Base-by-base conservation (phyloP, 1,139 yeast genomes). In the Wickerhamiella pararugosa region DNA sequence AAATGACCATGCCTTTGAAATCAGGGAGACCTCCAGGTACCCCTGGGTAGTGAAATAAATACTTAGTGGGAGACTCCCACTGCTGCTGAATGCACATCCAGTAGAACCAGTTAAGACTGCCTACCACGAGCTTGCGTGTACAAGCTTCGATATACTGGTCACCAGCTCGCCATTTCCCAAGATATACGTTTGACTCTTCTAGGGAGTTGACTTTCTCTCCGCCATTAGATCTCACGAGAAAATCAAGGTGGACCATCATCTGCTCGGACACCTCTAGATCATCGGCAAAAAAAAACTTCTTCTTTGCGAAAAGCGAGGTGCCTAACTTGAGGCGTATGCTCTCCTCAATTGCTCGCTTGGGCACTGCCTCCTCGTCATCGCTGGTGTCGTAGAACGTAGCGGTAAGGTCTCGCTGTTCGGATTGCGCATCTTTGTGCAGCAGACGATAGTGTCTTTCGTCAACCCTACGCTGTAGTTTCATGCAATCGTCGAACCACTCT, bases 51-150 rank as follows among this genome's bases (percentile, higher is more conserved):
- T 80, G 86, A 8, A 86, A 65, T 32, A 86, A 60, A 46, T 71
- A 74, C 3, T 62, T 59, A 7, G 60, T 54, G 0, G 95, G 94
- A 4, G 69, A 57, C 1, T 66, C 59, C 76, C 83, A 82, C 41
- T 63, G 59, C 34, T 69, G 65, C 42, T 70, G 67, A 21, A 73
- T 67, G 36, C 79, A 59, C 65, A 82, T 70, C 60, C 75, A 70
- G 53, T 76, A 79, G 1, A 86, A 58, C 96, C 96, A 86, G 34
- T 70, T 67, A 30, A 80, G 55, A 51, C 76, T 82, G 0, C 90
- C 96, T 11, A 78, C 74, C 4, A 29, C 68, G 52, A 44, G 56
- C 44, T 51, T 37, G 2, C 32, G 42, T 6, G 40, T 38, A 6
- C 45, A 41, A 2, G 62, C 61, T 26, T 44, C 50, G 33, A 62